Evolutionary conservation across 768 basidiomycete genomes (phyloP).

Genomic region (Sporobolomyces pararoseus): DNA sequence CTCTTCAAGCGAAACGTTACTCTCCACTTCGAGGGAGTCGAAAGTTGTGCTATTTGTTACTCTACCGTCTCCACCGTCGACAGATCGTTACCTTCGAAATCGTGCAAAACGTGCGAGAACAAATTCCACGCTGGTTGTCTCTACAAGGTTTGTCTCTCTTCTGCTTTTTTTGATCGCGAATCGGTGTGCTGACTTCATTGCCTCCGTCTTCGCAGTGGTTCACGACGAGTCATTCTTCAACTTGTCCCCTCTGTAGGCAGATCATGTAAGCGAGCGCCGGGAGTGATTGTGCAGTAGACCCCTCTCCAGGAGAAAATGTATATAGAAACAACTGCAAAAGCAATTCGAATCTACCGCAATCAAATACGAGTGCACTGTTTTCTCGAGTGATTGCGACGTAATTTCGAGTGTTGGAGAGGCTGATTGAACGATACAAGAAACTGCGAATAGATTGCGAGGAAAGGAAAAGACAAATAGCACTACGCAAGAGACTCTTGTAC

Average conservation of each 20-base stretch:
- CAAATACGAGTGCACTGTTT: no score
- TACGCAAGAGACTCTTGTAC: not conserved
- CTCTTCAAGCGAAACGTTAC: slow-evolving; percentile 92
- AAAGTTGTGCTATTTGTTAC: slow-evolving; percentile 94
- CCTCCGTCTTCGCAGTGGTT: slow-evolving; percentile 12
- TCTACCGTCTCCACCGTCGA: slow-evolving; percentile 66
- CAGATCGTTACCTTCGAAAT: slow-evolving; percentile 77
- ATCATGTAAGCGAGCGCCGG: slow-evolving; percentile 6
- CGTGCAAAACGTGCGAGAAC: slow-evolving; percentile 60
- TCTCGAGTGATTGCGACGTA: no score
- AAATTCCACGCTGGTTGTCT: slow-evolving; percentile 45
- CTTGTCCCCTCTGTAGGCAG: slow-evolving; percentile 21
- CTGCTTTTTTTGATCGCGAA: not conserved
- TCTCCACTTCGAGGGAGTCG: slow-evolving; percentile 89
- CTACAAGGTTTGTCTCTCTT: slow-evolving; percentile 25
- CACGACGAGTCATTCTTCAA: slow-evolving; percentile 9
- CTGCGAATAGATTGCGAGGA: not conserved
- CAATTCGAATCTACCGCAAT: no score
- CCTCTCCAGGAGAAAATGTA: not conserved
- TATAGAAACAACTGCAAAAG: not conserved
- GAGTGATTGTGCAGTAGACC: not conserved
- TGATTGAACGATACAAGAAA: no score
- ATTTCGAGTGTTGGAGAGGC: no score
- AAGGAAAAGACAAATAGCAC: not conserved
- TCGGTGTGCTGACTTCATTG: not conserved